These are phyloP conservation scores for Cytospora piceicola DNA, from an alignment of 2,329 filamentous ascomycete genomes.

Conservation along the genomic window DNA sequence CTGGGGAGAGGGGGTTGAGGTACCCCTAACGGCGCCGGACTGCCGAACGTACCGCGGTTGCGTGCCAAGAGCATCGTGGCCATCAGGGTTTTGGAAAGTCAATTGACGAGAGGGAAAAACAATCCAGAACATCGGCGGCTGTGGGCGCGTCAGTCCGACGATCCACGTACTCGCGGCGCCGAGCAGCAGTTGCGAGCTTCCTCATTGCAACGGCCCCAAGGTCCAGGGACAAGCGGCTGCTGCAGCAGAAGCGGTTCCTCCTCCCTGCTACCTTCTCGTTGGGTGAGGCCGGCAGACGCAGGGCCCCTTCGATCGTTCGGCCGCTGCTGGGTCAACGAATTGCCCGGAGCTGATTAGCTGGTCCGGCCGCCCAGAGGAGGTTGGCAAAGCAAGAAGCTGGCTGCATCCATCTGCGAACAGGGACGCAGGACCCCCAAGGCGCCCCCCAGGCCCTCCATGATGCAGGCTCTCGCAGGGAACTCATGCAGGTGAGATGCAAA, in stretches of 20 bases:
- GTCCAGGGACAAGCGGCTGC: not conserved
- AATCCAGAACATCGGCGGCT: no score
- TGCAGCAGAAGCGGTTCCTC: not conserved
- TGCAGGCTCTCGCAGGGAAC: slow-evolving; percentile 20
- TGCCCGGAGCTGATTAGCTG: slow-evolving; percentile 7
- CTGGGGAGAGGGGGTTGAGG: not conserved
- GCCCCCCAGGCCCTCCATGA: slow-evolving; percentile 10
- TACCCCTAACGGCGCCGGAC: not conserved
- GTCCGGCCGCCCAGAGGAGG: not conserved
- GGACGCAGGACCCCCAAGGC: slow-evolving; percentile 14
- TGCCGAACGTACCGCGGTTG: not conserved
- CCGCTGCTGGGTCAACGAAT: slow-evolving; percentile 6
- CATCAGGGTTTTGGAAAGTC: not conserved
- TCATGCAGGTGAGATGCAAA: slow-evolving; percentile 23
- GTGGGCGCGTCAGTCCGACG: not conserved
- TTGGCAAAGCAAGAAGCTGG: not conserved
- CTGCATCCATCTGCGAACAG: slow-evolving; percentile 1
- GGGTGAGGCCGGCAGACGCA: not conserved
- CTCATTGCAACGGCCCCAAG: not conserved
- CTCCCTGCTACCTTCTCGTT: not conserved
- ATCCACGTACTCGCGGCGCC: not conserved
- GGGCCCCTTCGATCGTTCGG: not conserved
- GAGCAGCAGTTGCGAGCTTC: not conserved
- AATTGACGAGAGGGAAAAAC: not conserved
- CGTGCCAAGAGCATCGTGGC: not conserved